Evolutionary conservation across 176 grass and related monocot species (phyloP), one percentile per base, ranked within the genome.

Genomic region (Triticum dicoccoides): DNA sequence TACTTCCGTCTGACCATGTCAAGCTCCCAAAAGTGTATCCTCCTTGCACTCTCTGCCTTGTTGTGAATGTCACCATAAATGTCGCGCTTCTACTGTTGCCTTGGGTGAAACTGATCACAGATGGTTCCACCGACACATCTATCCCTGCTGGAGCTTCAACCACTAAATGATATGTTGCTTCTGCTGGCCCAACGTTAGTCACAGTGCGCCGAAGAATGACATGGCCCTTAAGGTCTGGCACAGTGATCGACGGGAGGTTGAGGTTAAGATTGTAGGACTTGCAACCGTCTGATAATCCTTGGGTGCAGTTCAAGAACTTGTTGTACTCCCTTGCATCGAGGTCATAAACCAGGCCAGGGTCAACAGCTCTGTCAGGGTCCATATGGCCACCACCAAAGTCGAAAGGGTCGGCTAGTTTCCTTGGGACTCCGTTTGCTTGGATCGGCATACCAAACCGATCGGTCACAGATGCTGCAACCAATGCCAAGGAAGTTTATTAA

Each of bases 161-260:
- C 0, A 61, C 15, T 0, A 17, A 82, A 0, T 14, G 44, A 61
- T 88, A 93, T 0, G 37, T 56, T 20, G 52, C 52, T 18, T 56
- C 52, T 2, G 17, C 5, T 8, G 52, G 52, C 17, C 52, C 52
- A 0, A 89, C 90, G 0, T 92, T 92, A n/a, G 89, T 84, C 0
- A 87, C 77, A 1, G 87, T 79, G 14, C 80, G 68, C 17, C 2
- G 21, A 10, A 88, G 64, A 1, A 33, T 78, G 23, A 83, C 24
- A 1, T 73, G 78, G 52, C 7, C 52, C 6, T 56, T 56, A 0
- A 56, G 52, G 52, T 56, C 14, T 20, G 52, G 52, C 17, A 56
- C 17, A 56, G 52, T 56, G 17, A 56, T 56, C 0, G 52, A 56
- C 6, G 52, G 52, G 52, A 56, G 52, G 52, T 56, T 56, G 52